Conservation (phyloP, 257 asterid species). For the Marsdenia floribunda region DNA sequence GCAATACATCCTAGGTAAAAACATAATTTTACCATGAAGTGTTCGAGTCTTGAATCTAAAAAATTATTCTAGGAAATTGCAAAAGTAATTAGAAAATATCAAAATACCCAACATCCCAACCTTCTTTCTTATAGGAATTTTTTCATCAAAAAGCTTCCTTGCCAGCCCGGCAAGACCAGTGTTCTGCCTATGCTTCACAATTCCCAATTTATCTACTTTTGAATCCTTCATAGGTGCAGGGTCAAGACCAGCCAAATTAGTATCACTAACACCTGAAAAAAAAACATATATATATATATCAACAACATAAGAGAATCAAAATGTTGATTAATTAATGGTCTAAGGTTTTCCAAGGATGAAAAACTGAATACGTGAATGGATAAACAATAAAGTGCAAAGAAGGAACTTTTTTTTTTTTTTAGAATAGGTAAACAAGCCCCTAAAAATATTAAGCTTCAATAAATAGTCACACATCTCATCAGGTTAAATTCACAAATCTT, state of each 20-base stretch:
- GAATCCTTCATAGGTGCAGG: slow-evolving; percentile 26
- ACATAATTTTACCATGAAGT: not conserved
- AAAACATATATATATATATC: slow-evolving; percentile 22
- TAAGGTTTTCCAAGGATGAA: slow-evolving; percentile 1
- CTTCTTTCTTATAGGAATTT: slow-evolving; percentile 56
- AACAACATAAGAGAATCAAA: slow-evolving; percentile 12
- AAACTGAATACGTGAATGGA: not conserved
- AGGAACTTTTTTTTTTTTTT: not conserved
- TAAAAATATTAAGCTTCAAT: not conserved
- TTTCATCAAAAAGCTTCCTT: slow-evolving; percentile 49
- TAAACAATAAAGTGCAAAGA: not conserved
- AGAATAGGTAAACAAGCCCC: not conserved
- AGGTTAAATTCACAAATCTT: not conserved
- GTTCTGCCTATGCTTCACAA: slow-evolving; percentile 23
- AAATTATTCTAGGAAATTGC: not conserved
- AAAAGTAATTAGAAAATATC: not conserved
- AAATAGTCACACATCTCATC: not conserved
- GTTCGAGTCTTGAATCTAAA: not conserved
- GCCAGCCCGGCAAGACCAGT: slow-evolving; percentile 29
- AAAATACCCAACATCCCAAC: slow-evolving; percentile 46
- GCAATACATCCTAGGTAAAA: not conserved
- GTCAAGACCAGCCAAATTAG: slow-evolving; percentile 29
- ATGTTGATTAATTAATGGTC: not conserved
- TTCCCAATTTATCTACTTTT: slow-evolving; percentile 15
- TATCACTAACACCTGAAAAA: slow-evolving; percentile 49